Percentiles rank a stretch among this genome's conserved stretches.
Conservation (phyloP, 2,329 filamentous ascomycete species). For the Pseudogymnoascus pannorum region DNA sequence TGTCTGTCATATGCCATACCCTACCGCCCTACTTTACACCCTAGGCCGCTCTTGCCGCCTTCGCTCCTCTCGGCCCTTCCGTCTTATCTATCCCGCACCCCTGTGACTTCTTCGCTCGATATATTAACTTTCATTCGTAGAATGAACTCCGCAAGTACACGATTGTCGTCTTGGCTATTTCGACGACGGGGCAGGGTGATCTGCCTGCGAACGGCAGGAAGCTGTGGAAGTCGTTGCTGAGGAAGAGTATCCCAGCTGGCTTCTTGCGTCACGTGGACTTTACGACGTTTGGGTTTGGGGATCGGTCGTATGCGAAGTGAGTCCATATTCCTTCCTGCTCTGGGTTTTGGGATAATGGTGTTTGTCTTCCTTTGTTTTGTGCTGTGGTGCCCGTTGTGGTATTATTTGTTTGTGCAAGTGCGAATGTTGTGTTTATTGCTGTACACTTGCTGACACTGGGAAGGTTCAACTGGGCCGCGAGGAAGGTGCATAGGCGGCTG, state of each 20-base stretch:
- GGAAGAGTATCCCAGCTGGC: slow-evolving; percentile 65
- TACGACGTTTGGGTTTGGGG: slow-evolving; percentile 83
- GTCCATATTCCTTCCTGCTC: slow-evolving; percentile 21
- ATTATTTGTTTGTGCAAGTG: not conserved
- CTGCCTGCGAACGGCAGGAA: slow-evolving; percentile 72
- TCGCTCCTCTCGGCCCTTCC: slow-evolving; percentile 13
- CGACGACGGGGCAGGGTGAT: slow-evolving; percentile 92
- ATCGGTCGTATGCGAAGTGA: slow-evolving; percentile 89
- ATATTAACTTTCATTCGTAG: slow-evolving; percentile 29
- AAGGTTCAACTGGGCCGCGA: slow-evolving; percentile 87
- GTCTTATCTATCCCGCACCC: slow-evolving; percentile 21
- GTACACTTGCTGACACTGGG: slow-evolving; percentile 14
- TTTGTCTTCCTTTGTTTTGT: not conserved
- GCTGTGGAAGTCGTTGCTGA: slow-evolving; percentile 81
- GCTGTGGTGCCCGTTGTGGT: not conserved
- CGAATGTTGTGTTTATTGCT: slow-evolving; percentile 10
- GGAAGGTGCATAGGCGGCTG: slow-evolving; percentile 79
- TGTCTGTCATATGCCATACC: not conserved
- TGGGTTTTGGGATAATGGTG: not conserved
- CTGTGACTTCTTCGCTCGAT: slow-evolving; percentile 15
- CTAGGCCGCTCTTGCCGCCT: slow-evolving; percentile 9
- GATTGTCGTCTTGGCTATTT: slow-evolving; percentile 72
- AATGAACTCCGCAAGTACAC: slow-evolving; percentile 42
- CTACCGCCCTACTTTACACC: too few relatives aligned
- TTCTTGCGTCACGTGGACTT: slow-evolving; percentile 66